These are phyloP conservation scores for Endocladia muricata DNA, from an alignment of 31 red algal species.

Conservation along the genomic window DNA sequence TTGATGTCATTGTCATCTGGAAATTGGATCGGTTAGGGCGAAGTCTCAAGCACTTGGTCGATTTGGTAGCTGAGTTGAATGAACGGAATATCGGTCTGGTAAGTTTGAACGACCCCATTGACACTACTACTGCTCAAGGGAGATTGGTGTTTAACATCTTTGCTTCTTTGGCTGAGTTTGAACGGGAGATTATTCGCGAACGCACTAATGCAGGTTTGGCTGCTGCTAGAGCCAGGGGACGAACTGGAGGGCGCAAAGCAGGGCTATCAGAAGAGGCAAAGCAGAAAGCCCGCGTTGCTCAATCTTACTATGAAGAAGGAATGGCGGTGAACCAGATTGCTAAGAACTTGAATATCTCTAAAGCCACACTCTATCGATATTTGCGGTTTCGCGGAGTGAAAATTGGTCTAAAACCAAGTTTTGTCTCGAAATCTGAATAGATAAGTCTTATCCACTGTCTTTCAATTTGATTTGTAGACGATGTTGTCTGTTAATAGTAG, in stretches of 20 bases:
- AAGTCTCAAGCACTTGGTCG: no score
- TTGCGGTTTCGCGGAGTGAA: not conserved
- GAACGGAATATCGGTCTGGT: no score
- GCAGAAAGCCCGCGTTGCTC: not conserved
- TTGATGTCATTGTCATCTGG: no score
- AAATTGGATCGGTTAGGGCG: no score
- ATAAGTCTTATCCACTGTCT: no score
- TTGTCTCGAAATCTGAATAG: no score
- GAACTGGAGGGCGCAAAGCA: not conserved
- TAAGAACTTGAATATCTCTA: not conserved
- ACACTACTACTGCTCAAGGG: no score
- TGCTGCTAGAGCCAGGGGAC: slow-evolving; percentile 3
- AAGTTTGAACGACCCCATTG: no score
- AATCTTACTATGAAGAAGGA: not conserved
- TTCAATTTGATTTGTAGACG: no score
- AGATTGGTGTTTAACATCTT: not conserved
- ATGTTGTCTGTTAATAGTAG: no score
- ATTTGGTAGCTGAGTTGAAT: no score
- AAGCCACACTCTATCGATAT: not conserved
- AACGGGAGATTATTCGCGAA: not conserved
- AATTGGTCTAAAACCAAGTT: no score
- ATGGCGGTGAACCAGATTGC: not conserved
- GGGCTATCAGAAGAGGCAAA: not conserved
- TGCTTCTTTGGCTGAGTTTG: not conserved
- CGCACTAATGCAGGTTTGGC: not conserved